Percentiles rank a stretch among this genome's conserved stretches.
Evolutionary conservation across 345 rosid species (phyloP).

Genomic region (Gynandropsis gynandra): DNA sequence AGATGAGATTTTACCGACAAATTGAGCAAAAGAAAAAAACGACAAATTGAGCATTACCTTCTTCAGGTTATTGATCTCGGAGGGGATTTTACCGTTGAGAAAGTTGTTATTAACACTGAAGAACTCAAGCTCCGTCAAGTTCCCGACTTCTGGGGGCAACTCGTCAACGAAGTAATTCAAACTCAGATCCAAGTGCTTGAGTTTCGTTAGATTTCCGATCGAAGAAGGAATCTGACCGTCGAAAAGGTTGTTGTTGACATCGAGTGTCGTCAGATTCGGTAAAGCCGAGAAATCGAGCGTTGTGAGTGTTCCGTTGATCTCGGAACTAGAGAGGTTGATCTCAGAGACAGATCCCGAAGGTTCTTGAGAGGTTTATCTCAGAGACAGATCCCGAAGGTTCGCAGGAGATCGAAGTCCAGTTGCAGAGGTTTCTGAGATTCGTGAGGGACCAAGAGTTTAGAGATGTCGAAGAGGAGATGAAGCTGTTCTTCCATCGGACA

Average conservation of each 20-base stretch:
- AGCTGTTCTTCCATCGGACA: constrained; percentile 42
- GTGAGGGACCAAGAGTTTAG: constrained; percentile 50
- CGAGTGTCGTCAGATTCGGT: constrained; percentile 37
- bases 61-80: constrained; percentile 37
- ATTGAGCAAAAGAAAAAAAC: no score
- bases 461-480: constrained; percentile 25
- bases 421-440: constrained; percentile 48
- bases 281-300: constrained; percentile 44
- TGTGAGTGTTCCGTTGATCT: constrained; percentile 34
- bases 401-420: constrained; percentile 51
- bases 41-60: constrained; percentile 19
- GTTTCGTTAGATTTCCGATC: constrained; percentile 34
- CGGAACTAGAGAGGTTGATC: constrained; percentile 31
- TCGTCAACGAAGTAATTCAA: constrained; percentile 28
- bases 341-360: constrained; percentile 26
- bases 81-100: constrained; percentile 43
- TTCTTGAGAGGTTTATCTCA: constrained; percentile 32
- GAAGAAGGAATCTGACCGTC: constrained; percentile 30
- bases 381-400: constrained; percentile 28
- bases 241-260: constrained; percentile 27
- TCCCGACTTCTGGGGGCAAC: constrained; percentile 37
- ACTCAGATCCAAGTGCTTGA: constrained; percentile 39
- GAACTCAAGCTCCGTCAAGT: constrained; percentile 33
- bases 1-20: no score
- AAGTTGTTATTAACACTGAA: constrained; percentile 35